Evolutionary conservation across 176 grass and related monocot species (phyloP).

Genomic region (Bolboschoenus planiculmis): DNA sequence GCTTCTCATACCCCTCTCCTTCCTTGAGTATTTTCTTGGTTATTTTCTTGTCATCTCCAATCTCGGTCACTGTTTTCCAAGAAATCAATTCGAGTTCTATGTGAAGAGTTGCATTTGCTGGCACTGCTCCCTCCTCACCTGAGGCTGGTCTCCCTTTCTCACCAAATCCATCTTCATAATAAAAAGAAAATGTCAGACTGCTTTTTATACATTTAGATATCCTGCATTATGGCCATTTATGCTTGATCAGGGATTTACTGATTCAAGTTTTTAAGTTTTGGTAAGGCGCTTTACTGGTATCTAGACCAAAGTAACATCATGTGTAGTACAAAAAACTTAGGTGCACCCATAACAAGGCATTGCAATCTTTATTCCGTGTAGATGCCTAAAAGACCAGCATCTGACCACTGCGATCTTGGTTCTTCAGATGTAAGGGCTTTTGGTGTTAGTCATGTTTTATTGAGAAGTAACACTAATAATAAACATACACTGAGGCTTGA

Average conservation of each 20-base stretch:
- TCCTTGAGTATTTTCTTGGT: conserved; percentile 88
- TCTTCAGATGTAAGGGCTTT: background rate
- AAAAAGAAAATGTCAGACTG: background rate
- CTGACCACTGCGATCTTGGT: background rate
- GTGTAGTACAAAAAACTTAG: background rate
- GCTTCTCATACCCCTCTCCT: conserved; percentile 74
- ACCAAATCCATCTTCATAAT: conserved; percentile 73
- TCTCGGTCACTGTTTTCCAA: conserved; percentile 92
- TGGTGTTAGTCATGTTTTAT: background rate
- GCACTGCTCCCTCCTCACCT: conserved; percentile 46
- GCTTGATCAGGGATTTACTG: background rate
- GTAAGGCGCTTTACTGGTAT: background rate
- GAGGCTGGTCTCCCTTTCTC: conserved; percentile 68
- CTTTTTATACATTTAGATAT: background rate
- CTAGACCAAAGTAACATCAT: background rate
- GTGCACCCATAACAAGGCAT: background rate
- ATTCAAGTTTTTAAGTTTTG: background rate
- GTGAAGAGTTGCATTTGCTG: conserved; percentile 55
- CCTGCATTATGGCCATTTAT: background rate
- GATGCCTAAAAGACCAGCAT: background rate
- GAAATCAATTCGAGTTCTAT: conserved; percentile 82
- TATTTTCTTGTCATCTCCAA: conserved; percentile 95
- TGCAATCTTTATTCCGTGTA: background rate
- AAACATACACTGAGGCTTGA: conserved; percentile 86
- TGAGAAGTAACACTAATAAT: background rate